Percentiles rank a stretch among this genome's conserved stretches.
These are phyloP conservation scores for Populus trichocarpa DNA, from an alignment of 441 rosid genomes.

Conservation along the genomic window DNA sequence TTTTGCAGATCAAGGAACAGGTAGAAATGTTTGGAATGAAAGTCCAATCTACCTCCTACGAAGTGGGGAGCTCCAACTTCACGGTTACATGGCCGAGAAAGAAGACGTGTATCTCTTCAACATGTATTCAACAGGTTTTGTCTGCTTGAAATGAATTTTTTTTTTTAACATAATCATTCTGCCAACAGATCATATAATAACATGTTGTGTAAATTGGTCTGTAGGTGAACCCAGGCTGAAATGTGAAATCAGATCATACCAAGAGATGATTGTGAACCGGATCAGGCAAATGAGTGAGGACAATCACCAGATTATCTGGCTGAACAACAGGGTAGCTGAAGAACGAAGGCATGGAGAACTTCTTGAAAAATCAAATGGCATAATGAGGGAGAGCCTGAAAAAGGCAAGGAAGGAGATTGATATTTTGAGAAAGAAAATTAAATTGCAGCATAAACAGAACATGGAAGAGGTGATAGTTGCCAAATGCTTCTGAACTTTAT, in stretches of 20 bases:
- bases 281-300: constrained; percentile 59
- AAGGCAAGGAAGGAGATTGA: constrained; percentile 44
- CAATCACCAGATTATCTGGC: constrained; percentile 50
- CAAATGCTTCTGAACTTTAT: background rate
- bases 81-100: constrained; percentile 31
- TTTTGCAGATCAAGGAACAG: constrained; percentile 30
- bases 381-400: constrained; percentile 47
- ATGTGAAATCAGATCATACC: constrained; percentile 40
- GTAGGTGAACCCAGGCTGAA: constrained; percentile 7
- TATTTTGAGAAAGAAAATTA: constrained; percentile 46
- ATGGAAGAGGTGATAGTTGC: constrained; percentile 54
- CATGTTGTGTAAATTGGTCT: background rate
- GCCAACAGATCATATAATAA: background rate
- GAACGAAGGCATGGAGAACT: constrained; percentile 32
- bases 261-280: constrained; percentile 59
- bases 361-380: constrained; percentile 43
- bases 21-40: constrained; percentile 24
- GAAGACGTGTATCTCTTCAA: constrained; percentile 29
- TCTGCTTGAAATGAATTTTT: background rate
- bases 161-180: background rate
- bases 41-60: constrained; percentile 8
- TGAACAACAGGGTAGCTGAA: constrained; percentile 37
- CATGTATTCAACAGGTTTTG: background rate
- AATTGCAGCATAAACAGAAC: constrained; percentile 52
- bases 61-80: constrained; percentile 27